Base-by-base conservation (phyloP, 192 early-diverging fungal genomes). In the Backusella mclennaniae region DNA sequence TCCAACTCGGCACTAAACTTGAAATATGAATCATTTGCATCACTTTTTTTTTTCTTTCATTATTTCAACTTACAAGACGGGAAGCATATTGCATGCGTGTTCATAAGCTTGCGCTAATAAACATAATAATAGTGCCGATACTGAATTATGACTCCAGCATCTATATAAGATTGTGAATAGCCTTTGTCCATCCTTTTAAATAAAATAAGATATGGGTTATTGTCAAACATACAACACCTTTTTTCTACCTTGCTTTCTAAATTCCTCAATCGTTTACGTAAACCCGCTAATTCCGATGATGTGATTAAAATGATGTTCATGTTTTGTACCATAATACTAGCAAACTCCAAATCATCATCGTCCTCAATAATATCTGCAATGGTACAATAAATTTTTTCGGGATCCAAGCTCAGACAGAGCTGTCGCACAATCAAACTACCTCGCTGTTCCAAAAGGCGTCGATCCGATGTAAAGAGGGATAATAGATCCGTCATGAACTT, bases 281-380 rank as follows among this genome's bases (percentile, higher is more conserved):
- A 79, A 26, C 93, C 92, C 9, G 90, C 85, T 9, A 97, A 85
- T 77, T 99, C 98, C 0, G 98, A 95, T 0, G 97, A 93, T 0
- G 98, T 99, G 35, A 98, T 95, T 17, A 99, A 85, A 44, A 99
- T 97, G 71, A 96, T 93, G 84, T 97, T 97, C 73, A 99, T 84
- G 63, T 97, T 96, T 84, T 98, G 96, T 1, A 99, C 95, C 97
- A 99, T 99, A 6, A 91, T 93, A 69, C 92, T 93, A 7, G 95
- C 93, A 87, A 98, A 99, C 66, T 98, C 98, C n/a, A 96, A 79
- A 81, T 97, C 94, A 83, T 93, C 93, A 36, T 96, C 93, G 42
- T 88, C 83, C 76, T 95, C 95, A 71, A 99, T 80, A 70, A 97
- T 92, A 59, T 95, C 92, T 0, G 95, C 93, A 83, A 99, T 89